These are phyloP conservation scores for Peribolospora kevripleyi DNA, from an alignment of 768 basidiomycete genomes.

Conservation along the genomic window DNA sequence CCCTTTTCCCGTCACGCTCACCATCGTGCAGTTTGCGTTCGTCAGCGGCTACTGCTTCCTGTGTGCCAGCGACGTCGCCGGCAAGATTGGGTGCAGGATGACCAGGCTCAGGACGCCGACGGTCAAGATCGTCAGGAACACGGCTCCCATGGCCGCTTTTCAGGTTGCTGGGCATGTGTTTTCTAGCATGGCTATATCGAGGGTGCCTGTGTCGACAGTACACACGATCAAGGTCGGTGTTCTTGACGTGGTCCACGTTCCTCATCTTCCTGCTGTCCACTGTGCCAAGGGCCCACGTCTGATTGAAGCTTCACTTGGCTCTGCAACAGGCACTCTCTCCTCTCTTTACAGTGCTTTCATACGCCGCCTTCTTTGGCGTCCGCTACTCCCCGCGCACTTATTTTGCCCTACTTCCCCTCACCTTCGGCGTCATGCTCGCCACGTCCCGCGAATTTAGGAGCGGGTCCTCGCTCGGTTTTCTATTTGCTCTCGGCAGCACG, in stretches of 20 bases:
- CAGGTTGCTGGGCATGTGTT: slow-evolving; percentile 97
- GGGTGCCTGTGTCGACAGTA: slow-evolving; percentile 89
- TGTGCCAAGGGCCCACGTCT: background rate
- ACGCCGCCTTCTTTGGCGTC: slow-evolving; percentile 76
- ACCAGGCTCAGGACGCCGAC: slow-evolving; percentile 32
- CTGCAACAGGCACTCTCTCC: slow-evolving; percentile 64
- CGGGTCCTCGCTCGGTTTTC: slow-evolving; percentile 60
- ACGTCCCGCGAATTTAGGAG: slow-evolving; percentile 79
- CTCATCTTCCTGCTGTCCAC: too few species aligned
- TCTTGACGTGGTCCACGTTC: background rate
- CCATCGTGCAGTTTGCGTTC: slow-evolving; percentile 92
- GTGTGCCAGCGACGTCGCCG: slow-evolving; percentile 30
- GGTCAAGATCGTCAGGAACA: slow-evolving; percentile 43
- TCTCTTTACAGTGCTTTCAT: slow-evolving; percentile 86
- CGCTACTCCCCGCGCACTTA: slow-evolving; percentile 82
- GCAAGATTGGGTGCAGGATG: background rate
- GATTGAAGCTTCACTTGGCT: background rate
- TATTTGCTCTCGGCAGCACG: slow-evolving; percentile 91
- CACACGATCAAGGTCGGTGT: slow-evolving; percentile 84
- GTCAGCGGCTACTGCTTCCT: slow-evolving; percentile 65
- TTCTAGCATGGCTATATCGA: slow-evolving; percentile 78
- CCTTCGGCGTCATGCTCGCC: slow-evolving; percentile 88
- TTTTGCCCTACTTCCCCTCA: slow-evolving; percentile 69
- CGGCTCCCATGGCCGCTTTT: slow-evolving; percentile 86
- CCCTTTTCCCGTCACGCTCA: slow-evolving; percentile 79